phyloP scores from a whole-genome alignment of 371 early-diverging fungal genomes.

The Syncephalastrum contaminatum region DNA sequence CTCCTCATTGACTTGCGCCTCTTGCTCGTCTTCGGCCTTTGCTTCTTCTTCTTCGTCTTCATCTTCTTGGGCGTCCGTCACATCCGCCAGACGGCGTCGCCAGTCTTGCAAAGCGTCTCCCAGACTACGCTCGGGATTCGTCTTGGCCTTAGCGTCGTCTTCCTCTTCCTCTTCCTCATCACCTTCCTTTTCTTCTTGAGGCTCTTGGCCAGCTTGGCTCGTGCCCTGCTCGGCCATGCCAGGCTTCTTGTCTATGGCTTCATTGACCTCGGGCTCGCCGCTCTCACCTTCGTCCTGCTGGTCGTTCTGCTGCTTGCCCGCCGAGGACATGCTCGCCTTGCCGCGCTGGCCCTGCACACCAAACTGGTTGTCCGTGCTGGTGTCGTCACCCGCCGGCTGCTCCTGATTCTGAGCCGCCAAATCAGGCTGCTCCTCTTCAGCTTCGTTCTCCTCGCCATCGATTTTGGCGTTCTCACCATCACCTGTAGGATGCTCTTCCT shows the following conservation, averaged over 20 bases:
- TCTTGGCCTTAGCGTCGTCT: slow-evolving; percentile 21
- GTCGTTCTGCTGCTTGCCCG: slow-evolving; percentile 23
- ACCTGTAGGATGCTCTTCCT: slow-evolving; percentile 31
- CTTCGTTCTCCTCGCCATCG: slow-evolving; percentile 37
- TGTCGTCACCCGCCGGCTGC: slow-evolving; percentile 50
- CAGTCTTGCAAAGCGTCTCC: slow-evolving; percentile 91
- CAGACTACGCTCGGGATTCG: slow-evolving; percentile 78
- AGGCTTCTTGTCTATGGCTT: slow-evolving; percentile 37
- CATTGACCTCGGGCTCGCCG: slow-evolving; percentile 34
- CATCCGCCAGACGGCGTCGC: slow-evolving; percentile 77
- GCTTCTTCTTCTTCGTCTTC: slow-evolving; percentile 51
- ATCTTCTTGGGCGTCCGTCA: slow-evolving; percentile 51
- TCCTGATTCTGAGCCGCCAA: slow-evolving; percentile 42
- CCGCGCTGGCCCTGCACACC: slow-evolving; percentile 70
- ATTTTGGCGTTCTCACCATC: slow-evolving; percentile 16
- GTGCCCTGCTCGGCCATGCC: slow-evolving; percentile 41
- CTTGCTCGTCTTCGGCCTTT: slow-evolving; percentile 45
- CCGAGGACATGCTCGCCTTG: slow-evolving; percentile 50
- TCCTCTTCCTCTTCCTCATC: slow-evolving; percentile 24
- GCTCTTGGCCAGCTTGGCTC: slow-evolving; percentile 40
- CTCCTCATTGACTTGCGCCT: slow-evolving; percentile 57
- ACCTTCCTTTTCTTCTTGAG: slow-evolving; percentile 9
- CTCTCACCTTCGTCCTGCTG: slow-evolving; percentile 45
- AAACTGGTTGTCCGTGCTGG: slow-evolving; percentile 60
- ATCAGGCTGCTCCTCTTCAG: slow-evolving; percentile 16